Percentiles rank a stretch among this genome's conserved stretches.
Conservation (phyloP, 164 flowering plant genomes). For the Chloranthus sessilifolius region DNA sequence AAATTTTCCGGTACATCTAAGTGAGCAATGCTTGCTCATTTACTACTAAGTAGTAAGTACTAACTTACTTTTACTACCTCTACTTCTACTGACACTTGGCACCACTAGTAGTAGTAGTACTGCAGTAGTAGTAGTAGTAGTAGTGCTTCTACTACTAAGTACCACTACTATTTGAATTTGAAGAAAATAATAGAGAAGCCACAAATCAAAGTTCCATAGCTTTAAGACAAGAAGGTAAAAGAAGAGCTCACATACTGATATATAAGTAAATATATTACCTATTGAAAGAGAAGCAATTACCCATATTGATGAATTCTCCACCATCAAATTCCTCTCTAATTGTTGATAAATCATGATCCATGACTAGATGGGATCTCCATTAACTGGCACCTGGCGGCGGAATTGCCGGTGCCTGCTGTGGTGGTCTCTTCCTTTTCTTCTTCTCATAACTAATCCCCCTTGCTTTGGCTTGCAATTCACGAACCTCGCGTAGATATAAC, state of each 20-base stretch:
- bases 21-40: slow-evolving; percentile 4
- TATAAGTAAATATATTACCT: too few relatives aligned
- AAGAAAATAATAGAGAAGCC: background rate
- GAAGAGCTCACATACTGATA: too few relatives aligned
- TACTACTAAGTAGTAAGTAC: too few relatives aligned
- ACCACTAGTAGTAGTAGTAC: too few relatives aligned
- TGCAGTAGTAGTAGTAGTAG: background rate
- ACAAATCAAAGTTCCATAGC: too few relatives aligned
- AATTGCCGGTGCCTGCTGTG: slow-evolving; percentile 10
- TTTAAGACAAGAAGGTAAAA: too few relatives aligned
- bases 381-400: slow-evolving; percentile 16
- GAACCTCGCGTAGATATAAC: slow-evolving; percentile 65
- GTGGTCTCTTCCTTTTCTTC: slow-evolving; percentile 65
- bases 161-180: background rate
- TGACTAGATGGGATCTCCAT: background rate
- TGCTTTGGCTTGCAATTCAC: slow-evolving; percentile 70
- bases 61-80: too few relatives aligned
- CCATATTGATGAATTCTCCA: background rate
- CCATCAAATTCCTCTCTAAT: background rate
- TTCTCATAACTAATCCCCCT: slow-evolving; percentile 78
- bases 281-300: too few relatives aligned
- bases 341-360: background rate
- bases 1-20: too few relatives aligned
- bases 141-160: background rate
- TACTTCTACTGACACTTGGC: too few relatives aligned